Base-by-base conservation (phyloP, 176 grass and related monocot species). In the Juncus inflexus region DNA sequence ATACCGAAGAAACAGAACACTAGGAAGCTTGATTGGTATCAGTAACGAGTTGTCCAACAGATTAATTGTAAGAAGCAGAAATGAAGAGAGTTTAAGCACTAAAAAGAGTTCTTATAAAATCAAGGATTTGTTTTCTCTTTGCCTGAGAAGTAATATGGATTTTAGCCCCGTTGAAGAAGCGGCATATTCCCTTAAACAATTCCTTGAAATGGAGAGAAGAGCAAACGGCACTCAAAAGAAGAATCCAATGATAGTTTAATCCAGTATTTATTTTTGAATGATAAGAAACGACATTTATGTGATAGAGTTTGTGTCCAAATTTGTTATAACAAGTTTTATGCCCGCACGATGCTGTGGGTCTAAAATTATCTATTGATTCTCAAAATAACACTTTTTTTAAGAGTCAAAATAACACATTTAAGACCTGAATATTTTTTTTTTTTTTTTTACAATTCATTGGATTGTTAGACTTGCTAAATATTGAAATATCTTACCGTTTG, bases 121-220 rank as follows among this genome's bases (percentile, higher is more conserved):
- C 35, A 84, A 76, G 81, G 74, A 78, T 66, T 15, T 84, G 36
- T 79, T 84, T 12, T 89, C 78, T 55, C 78, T 89, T n/a, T 84
- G 81, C 69, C 74, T 84, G 64, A 58, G 81, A 70, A 81, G 77
- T 65, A 58, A 84, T 49, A 50, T 81, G 52, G 81, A 78, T 9
- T 62, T 39, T 50, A 61, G 45, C 2, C 14, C 70, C n/a, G 54
- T 63, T 11, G 53, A 9, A 7, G 41, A 71, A 71, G 39, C 77
- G 12, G 81, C 86, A 58, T 28, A 28, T 28, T 89, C 86, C 35
- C 86, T 89, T 42, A 52, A 69, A 1, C 64, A 83, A 54, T 89
- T 84, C 70, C 78, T 89, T 45, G 78, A 89, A 47, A 77, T 89
- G 77, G 81, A 84, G 61, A 81, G 86, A 69, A 70, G 81, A 70